A percentile compares a stretch with the other conserved stretches of the same genome.
Conservation (phyloP, 1,139 yeast genomes). For the Candida albicans region DNA sequence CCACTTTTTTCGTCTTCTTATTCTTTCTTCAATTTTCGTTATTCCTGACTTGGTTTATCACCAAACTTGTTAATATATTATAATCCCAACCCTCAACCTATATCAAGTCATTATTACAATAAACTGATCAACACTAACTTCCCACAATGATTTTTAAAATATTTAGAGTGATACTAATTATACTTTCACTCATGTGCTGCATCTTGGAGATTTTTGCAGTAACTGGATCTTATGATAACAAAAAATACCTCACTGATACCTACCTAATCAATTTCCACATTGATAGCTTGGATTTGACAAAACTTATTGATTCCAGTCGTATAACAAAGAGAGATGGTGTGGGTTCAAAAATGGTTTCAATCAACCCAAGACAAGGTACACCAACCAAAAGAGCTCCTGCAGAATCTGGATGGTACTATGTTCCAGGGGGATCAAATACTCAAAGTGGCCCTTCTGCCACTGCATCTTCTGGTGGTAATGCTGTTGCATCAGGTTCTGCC, state of each 20-base stretch:
- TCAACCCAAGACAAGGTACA: slow-evolving; percentile 3
- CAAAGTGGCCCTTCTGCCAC: slow-evolving; percentile 2
- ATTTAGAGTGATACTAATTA: slow-evolving; percentile 35
- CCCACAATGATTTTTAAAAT: slow-evolving; percentile 28
- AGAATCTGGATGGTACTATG: slow-evolving; percentile 6
- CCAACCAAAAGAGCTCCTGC: slow-evolving; percentile 2
- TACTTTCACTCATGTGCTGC: slow-evolving; percentile 36
- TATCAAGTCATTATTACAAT: background rate
- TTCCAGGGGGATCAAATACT: background rate
- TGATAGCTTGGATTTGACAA: slow-evolving; percentile 31
- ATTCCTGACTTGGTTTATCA: no score
- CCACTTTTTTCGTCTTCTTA: no score
- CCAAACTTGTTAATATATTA: background rate
- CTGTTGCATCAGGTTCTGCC: slow-evolving; percentile 6
- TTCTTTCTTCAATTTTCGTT: no score
- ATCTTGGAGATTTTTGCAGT: slow-evolving; percentile 39
- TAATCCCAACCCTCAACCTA: no score
- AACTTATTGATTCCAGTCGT: slow-evolving; percentile 20
- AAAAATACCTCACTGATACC: slow-evolving; percentile 34
- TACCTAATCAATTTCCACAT: slow-evolving; percentile 42
- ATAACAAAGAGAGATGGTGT: background rate
- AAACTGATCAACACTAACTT: background rate
- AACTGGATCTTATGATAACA: slow-evolving; percentile 43
- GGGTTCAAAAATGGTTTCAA: slow-evolving; percentile 11
- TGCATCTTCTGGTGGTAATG: slow-evolving; percentile 1